A percentile compares a stretch with the other conserved stretches of the same genome.
phyloP scores from a whole-genome alignment of 495 filamentous ascomycete species.

The Astrothelium subdiscretum region DNA sequence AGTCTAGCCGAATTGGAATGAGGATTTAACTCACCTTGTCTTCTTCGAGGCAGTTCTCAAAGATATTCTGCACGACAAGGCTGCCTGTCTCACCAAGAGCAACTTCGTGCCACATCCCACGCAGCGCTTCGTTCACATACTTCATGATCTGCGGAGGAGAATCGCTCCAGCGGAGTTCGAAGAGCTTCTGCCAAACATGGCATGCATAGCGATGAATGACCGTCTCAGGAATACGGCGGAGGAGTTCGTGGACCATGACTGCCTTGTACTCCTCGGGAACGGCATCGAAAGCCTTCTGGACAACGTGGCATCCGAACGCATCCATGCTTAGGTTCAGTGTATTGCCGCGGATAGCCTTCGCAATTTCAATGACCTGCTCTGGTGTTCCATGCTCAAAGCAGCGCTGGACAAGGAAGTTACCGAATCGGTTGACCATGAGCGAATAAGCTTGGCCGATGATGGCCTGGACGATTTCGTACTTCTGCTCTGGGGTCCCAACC shows the following conservation, averaged over 20 bases:
- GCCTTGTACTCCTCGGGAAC: conserved; percentile 97
- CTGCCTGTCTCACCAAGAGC: conserved; percentile 94
- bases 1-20: background rate
- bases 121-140: conserved; percentile 89
- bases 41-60: conserved; percentile 96
- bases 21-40: conserved; percentile 61
- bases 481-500: conserved; percentile 88
- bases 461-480: conserved; percentile 90
- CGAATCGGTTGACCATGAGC: conserved; percentile 92
- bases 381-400: conserved; percentile 97
- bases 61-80: conserved; percentile 97
- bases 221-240: conserved; percentile 92
- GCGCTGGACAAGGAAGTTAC: conserved; percentile 96
- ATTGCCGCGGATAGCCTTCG: conserved; percentile 87
- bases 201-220: conserved; percentile 97
- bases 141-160: conserved; percentile 97
- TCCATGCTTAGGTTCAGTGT: conserved; percentile 94
- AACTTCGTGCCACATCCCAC: conserved; percentile 98
- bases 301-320: conserved; percentile 93
- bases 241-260: conserved; percentile 92
- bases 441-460: conserved; percentile 94
- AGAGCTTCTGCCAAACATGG: conserved; percentile 99
- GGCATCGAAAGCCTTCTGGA: conserved; percentile 96
- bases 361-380: conserved; percentile 90
- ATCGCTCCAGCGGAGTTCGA: conserved; percentile 89